A percentile compares a stretch with the other conserved stretches of the same genome.
phyloP scores from a whole-genome alignment of 768 basidiomycete genomes.

The Lactarius vividus region DNA sequence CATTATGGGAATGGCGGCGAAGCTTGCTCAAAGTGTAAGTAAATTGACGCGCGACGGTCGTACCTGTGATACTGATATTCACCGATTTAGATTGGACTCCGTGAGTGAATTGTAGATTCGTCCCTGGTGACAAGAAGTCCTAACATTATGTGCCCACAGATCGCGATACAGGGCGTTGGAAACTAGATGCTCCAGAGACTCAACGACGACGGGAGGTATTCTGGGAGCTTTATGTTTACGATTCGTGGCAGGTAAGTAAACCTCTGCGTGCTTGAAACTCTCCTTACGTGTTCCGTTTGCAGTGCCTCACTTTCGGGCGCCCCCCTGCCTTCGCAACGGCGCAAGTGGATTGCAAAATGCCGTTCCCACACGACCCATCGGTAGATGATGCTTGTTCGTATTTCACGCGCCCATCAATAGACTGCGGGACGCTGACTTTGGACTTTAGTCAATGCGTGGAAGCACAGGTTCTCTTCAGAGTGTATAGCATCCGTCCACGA shows the following conservation, averaged over 20 bases:
- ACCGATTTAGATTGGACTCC: constrained; percentile 56
- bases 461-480: constrained; percentile 60
- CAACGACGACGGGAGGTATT: constrained; percentile 56
- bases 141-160: constrained; percentile 40
- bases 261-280: neutral
- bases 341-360: constrained; percentile 29
- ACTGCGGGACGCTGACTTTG: constrained; percentile 6
- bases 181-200: constrained; percentile 53
- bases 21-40: constrained; percentile 63
- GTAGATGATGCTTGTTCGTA: constrained; percentile 47
- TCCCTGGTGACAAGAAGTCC: neutral
- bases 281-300: constrained; percentile 2
- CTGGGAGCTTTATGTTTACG: constrained; percentile 64
- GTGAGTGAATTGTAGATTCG: constrained; percentile 42
- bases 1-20: constrained; percentile 68
- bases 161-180: constrained; percentile 67
- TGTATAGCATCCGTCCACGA: constrained; percentile 66
- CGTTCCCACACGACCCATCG: constrained; percentile 48
- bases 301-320: constrained; percentile 71
- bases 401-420: constrained; percentile 45
- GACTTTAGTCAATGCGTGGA: constrained; percentile 59
- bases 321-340: constrained; percentile 58
- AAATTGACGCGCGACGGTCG: constrained; percentile 18
- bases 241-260: constrained; percentile 60
- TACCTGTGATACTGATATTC: constrained; percentile 24